Evolutionary conservation across 176 grass and related monocot species (phyloP), one percentile per base, ranked within the genome.

Genomic region (Thinopyrum elongatum): DNA sequence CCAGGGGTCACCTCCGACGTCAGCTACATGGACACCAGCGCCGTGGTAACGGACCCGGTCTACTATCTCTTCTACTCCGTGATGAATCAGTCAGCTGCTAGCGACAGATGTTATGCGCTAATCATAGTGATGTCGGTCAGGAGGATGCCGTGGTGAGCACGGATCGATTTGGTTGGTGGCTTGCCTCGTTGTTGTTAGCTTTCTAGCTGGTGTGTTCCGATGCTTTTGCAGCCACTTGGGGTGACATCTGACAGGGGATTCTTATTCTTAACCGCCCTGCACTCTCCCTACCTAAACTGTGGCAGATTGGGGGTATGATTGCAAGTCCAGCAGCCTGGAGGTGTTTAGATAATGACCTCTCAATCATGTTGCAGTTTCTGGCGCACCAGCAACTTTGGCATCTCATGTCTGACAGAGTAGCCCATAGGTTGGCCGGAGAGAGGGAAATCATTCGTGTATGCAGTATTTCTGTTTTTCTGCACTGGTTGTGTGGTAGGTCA

Each of bases 1-100:
- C 97, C 97, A 0, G 97, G 97, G 61, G 97, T 99, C 70, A 99
- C 97, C 26, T 92, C 97, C 75, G 97, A 99, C 76, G 51, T 94
- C 80, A 96, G 97, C 81, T 94, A 99, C 88, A 99, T 95, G 97
- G 87, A 99, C 84, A 99, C 97, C 23, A 82, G 88, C 65, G 88
- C 94, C n/a, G 97, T 99, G 88, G 97, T 98, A 91, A 87, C 9
- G 0, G 6, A 51, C 41, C 57, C 42, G 27, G 16, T 7, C 13
- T 58, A 34, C 42, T 51, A 19, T 57, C 26, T 30, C 6, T 46
- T 19, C 2, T 3, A 29, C 29, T 36, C 23, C 39, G 28, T 25
- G 65, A 65, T 21, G 27, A 64, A 30, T 53, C 44, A 55, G 3
- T 13, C 42, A 22, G 53, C 19, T 51, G 64, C 64, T 4, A 66